phyloP scores from a whole-genome alignment of 768 basidiomycete species.

The Leucogyrophana mollusca region DNA sequence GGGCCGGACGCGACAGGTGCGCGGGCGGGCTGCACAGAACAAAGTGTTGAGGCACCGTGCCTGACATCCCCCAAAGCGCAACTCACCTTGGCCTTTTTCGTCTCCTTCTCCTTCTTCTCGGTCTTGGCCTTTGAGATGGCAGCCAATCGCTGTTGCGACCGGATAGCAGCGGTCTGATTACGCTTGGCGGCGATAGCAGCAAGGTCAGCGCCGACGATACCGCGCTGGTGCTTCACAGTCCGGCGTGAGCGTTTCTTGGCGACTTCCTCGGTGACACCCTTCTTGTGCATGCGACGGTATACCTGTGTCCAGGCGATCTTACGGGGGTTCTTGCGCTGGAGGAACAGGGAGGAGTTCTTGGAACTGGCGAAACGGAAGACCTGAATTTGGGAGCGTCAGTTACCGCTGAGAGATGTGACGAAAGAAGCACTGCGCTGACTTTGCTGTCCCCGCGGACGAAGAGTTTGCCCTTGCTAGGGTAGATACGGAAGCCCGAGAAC shows the following conservation, averaged over 20 bases:
- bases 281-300: constrained; percentile 99
- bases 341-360: constrained; percentile 95
- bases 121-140: constrained; percentile 94
- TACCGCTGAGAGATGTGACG: neutral
- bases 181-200: constrained; percentile 87
- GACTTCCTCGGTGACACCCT: constrained; percentile 98
- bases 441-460: constrained; percentile 97
- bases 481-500: constrained; percentile 97
- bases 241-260: constrained; percentile 98
- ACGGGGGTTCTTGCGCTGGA: constrained; percentile 99
- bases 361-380: constrained; percentile 93
- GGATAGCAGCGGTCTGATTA: constrained; percentile 86
- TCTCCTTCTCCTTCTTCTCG: constrained; percentile 96
- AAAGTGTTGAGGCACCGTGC: constrained; percentile 6
- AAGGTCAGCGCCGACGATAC: constrained; percentile 96
- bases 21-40: constrained; percentile 51
- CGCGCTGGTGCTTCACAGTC: constrained; percentile 97
- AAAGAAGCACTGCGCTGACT: constrained; percentile 43
- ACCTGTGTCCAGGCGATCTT: constrained; percentile 98
- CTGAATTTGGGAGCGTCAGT: constrained; percentile 35
- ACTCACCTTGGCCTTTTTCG: constrained; percentile 81
- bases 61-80: neutral
- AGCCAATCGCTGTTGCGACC: constrained; percentile 74
- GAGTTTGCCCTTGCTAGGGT: constrained; percentile 95
- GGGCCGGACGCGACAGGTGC: constrained; percentile 58